phyloP scores from a whole-genome alignment of 2,329 filamentous ascomycete genomes.

The Cladosporium cucumerinum region DNA sequence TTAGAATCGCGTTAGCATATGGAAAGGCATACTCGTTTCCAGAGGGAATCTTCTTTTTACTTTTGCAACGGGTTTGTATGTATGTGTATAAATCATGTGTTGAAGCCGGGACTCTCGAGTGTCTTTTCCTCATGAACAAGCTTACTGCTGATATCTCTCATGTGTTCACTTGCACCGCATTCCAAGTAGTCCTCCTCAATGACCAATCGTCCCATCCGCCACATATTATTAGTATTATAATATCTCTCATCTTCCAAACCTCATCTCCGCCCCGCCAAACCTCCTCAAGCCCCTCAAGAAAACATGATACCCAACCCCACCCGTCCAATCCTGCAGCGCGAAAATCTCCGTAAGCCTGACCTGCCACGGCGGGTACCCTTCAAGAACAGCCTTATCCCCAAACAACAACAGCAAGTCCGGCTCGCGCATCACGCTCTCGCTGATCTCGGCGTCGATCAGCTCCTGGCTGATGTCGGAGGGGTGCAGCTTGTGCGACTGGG shows the following conservation, averaged over 20 bases:
- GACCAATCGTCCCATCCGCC: neutral
- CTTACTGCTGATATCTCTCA: neutral
- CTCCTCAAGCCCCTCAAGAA: slow-evolving; percentile 82
- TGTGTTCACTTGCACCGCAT: neutral
- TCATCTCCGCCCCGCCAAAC: slow-evolving; percentile 84
- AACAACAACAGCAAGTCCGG: slow-evolving; percentile 89
- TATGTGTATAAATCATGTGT: neutral
- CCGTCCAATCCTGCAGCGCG: slow-evolving; percentile 44
- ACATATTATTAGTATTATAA: too few species aligned
- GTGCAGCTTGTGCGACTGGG: slow-evolving; percentile 78
- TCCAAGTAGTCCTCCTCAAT: neutral
- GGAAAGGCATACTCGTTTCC: too few species aligned
- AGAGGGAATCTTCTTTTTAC: too few species aligned
- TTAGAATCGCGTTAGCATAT: too few species aligned
- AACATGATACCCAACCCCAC: slow-evolving; percentile 84
- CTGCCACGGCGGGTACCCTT: slow-evolving; percentile 96
- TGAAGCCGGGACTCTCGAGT: neutral
- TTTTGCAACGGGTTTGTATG: too few species aligned
- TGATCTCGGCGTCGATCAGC: slow-evolving; percentile 84
- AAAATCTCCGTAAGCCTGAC: slow-evolving; percentile 93
- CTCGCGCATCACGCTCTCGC: slow-evolving; percentile 73
- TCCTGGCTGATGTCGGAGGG: slow-evolving; percentile 79
- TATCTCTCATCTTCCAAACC: slow-evolving; percentile 51
- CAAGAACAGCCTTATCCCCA: slow-evolving; percentile 74
- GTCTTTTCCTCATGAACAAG: neutral